Percentiles rank a stretch among this genome's conserved stretches.
phyloP scores from a whole-genome alignment of 768 basidiomycete genomes.

The Suillus discolor region DNA sequence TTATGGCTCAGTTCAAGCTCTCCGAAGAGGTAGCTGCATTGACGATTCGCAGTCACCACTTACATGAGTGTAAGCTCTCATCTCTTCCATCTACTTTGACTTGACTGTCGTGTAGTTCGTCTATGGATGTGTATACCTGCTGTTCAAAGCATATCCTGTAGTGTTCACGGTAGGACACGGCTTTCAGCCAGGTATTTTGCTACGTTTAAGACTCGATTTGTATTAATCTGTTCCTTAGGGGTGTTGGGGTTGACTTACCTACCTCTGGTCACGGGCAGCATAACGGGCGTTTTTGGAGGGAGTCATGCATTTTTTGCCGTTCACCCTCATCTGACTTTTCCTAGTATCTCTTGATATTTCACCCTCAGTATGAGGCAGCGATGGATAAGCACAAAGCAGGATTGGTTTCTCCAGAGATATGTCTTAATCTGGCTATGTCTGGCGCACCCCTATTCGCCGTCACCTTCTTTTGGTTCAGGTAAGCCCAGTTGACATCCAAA shows the following conservation, averaged over 20 bases:
- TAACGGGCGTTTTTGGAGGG: neutral
- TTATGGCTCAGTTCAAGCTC: neutral
- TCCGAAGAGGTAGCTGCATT: neutral
- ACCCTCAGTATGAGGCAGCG: neutral
- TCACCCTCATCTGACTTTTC: neutral
- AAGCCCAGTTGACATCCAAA: neutral
- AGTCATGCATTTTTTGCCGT: neutral
- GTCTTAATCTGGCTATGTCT: neutral
- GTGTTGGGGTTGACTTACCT: neutral
- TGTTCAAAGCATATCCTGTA: conserved; percentile 64
- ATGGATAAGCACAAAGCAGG: neutral
- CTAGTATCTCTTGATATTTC: neutral
- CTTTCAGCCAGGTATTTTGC: conserved; percentile 50
- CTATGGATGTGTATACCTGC: conserved; percentile 62
- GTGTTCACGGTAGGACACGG: conserved; percentile 55
- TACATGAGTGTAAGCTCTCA: neutral
- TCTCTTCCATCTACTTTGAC: neutral
- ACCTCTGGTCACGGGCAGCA: neutral
- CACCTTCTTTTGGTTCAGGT: neutral
- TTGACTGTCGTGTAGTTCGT: conserved; percentile 50
- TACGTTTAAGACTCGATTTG: neutral
- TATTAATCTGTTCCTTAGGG: neutral
- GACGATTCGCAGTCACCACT: neutral
- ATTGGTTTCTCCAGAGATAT: conserved; percentile 1
- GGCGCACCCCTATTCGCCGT: neutral